phyloP scores from a whole-genome alignment of 805 yeast species.

The Huiozyma sinensis region DNA sequence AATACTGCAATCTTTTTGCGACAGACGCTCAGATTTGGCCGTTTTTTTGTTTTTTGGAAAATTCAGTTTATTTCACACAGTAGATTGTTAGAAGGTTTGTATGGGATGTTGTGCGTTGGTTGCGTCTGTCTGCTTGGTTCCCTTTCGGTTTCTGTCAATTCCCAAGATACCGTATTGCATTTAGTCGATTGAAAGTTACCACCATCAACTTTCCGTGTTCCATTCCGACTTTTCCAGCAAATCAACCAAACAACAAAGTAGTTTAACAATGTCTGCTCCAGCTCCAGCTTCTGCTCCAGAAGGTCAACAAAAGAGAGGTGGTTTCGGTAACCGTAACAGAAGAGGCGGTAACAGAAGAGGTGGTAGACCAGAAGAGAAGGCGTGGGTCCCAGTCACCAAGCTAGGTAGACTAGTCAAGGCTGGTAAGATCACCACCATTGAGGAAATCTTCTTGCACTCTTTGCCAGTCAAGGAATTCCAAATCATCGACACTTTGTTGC shows the following conservation, averaged over 20 bases:
- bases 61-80: too few species aligned
- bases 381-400: constrained; percentile 99
- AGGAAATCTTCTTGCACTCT: constrained; percentile 98
- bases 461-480: constrained; percentile 99
- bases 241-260: constrained; percentile 8
- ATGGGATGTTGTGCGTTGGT: background rate
- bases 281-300: constrained; percentile 23
- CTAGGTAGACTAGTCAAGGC: constrained; percentile 99
- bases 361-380: constrained; percentile 90
- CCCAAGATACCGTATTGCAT: constrained; percentile 1
- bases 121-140: background rate
- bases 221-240: constrained; percentile 33
- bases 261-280: constrained; percentile 33
- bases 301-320: constrained; percentile 38
- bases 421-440: constrained; percentile 91
- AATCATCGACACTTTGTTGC: constrained; percentile 93
- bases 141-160: background rate
- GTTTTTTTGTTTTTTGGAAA: too few species aligned
- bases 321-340: constrained; percentile 46
- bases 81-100: too few species aligned
- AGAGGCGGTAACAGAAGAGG: constrained; percentile 56
- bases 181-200: constrained; percentile 45
- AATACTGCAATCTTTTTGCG: too few species aligned
- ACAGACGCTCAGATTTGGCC: too few species aligned
- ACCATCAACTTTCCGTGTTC: constrained; percentile 43